A percentile compares a stretch with the other conserved stretches of the same genome.
phyloP scores from a whole-genome alignment of 257 asterid species.

The Nicotiana paniculata region DNA sequence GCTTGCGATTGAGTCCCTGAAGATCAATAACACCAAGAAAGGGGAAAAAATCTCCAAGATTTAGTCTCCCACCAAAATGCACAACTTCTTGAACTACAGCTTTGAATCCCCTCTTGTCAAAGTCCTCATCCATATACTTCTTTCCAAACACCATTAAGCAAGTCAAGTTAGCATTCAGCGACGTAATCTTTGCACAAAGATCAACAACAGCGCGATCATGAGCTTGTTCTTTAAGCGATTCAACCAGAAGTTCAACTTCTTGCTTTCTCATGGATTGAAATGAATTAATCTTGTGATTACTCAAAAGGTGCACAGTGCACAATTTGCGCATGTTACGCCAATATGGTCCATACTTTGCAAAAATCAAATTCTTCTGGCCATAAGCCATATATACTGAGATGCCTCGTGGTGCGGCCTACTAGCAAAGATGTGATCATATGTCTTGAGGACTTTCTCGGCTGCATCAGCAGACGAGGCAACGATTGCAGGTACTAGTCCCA shows the following conservation, averaged over 20 bases:
- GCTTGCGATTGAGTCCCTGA: constrained; percentile 11
- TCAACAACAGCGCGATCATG: neutral
- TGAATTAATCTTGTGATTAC: constrained; percentile 1
- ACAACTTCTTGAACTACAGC: constrained; percentile 9
- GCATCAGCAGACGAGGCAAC: constrained; percentile 14
- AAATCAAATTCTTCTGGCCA: constrained; percentile 11
- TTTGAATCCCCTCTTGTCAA: constrained; percentile 19
- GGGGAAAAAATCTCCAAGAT: constrained; percentile 20
- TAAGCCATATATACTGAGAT: constrained; percentile 5
- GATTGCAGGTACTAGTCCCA: constrained; percentile 19
- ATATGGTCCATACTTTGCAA: constrained; percentile 7
- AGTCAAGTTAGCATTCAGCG: constrained; percentile 14
- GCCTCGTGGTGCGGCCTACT: constrained; percentile 16
- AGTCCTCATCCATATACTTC: constrained; percentile 13
- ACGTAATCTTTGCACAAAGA: constrained; percentile 1
- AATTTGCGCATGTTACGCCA: constrained; percentile 22
- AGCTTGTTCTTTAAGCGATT: constrained; percentile 3
- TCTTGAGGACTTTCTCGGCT: constrained; percentile 15
- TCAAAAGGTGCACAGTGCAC: constrained; percentile 16
- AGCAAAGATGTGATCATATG: constrained; percentile 16
- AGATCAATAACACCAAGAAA: constrained; percentile 17
- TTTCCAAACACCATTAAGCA: constrained; percentile 21
- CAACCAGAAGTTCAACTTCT: constrained; percentile 5
- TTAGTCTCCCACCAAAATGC: neutral
- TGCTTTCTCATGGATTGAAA: constrained; percentile 12